Conservation (phyloP, 164 flowering plant genomes). For the Piper betle region DNA sequence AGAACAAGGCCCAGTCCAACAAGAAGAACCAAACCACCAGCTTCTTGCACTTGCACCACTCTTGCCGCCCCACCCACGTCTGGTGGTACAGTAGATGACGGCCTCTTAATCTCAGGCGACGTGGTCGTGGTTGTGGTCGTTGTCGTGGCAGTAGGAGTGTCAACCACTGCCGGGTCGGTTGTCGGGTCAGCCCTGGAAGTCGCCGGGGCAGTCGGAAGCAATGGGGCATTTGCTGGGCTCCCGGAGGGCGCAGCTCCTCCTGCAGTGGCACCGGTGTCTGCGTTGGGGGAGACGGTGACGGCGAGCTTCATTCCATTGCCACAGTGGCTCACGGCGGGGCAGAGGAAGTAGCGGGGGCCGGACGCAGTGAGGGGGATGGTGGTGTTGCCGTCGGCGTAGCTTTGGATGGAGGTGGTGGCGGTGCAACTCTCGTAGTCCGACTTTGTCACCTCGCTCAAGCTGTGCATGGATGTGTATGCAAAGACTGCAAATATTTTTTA, state of each 20-base stretch:
- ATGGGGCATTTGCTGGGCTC: no score
- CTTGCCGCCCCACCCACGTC: conserved; percentile 10
- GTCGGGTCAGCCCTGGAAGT: background rate
- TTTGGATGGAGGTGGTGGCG: conserved; percentile 6
- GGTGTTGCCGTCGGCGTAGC: conserved; percentile 4
- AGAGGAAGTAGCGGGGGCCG: conserved; percentile 12
- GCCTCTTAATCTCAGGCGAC: background rate
- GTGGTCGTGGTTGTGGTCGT: conserved; percentile 9
- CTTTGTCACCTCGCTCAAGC: conserved; percentile 7
- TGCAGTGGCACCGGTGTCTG: background rate
- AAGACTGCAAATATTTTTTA: conserved; percentile 6
- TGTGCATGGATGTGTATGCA: conserved; percentile 6
- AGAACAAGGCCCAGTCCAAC: conserved; percentile 16
- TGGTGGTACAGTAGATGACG: conserved; percentile 1
- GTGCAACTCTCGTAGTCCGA: conserved; percentile 12
- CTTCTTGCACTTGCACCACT: conserved; percentile 8
- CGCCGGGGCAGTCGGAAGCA: background rate
- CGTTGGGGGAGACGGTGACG: conserved; percentile 5
- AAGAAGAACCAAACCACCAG: conserved; percentile 17
- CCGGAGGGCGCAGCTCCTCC: no score
- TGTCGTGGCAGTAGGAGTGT: background rate
- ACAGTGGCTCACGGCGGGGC: conserved; percentile 12
- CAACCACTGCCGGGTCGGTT: background rate
- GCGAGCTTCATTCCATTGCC: conserved; percentile 14
- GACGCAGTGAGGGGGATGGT: conserved; percentile 3